A percentile compares a stretch with the other conserved stretches of the same genome.
phyloP scores from a whole-genome alignment of 2,329 filamentous ascomycete genomes.

The Colletotrichum sp. region DNA sequence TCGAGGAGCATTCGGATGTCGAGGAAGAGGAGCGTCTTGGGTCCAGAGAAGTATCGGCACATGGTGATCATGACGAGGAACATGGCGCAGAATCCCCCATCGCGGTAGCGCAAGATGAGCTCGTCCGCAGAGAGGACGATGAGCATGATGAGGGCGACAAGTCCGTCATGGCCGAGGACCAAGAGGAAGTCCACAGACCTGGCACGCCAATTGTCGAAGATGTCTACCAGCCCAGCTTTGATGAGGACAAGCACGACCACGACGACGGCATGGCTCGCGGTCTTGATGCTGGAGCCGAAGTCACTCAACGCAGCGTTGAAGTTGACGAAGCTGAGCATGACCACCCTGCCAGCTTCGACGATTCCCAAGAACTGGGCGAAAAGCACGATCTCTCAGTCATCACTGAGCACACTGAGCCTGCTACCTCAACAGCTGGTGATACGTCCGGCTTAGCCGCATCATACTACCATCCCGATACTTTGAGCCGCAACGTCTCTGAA shows the following conservation, averaged over 20 bases:
- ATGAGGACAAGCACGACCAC: not conserved
- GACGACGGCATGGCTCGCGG: not conserved
- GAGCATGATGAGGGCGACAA: not conserved
- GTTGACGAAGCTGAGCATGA: not conserved
- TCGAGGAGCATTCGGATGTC: not conserved
- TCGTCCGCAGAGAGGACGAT: not conserved
- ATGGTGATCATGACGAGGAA: rapidly evolving
- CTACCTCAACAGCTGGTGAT: not conserved
- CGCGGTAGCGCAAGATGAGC: not conserved
- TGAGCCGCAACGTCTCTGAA: not conserved
- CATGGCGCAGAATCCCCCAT: not conserved
- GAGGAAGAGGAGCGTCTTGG: not conserved
- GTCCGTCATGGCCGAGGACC: not conserved
- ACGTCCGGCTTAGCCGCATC: not conserved
- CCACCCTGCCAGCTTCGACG: not conserved
- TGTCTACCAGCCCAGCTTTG: not conserved
- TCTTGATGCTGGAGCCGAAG: not conserved
- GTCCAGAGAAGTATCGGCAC: not conserved
- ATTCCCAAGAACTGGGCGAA: not conserved
- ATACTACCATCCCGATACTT: not conserved
- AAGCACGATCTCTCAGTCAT: not conserved
- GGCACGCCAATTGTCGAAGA: not conserved
- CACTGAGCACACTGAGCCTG: constrained; percentile 3
- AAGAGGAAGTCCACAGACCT: not conserved
- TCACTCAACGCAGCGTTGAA: not conserved